Evolutionary conservation across 257 asterid species (phyloP), one percentile per base, ranked within the genome.

Genomic region (Jasminum sambac): DNA sequence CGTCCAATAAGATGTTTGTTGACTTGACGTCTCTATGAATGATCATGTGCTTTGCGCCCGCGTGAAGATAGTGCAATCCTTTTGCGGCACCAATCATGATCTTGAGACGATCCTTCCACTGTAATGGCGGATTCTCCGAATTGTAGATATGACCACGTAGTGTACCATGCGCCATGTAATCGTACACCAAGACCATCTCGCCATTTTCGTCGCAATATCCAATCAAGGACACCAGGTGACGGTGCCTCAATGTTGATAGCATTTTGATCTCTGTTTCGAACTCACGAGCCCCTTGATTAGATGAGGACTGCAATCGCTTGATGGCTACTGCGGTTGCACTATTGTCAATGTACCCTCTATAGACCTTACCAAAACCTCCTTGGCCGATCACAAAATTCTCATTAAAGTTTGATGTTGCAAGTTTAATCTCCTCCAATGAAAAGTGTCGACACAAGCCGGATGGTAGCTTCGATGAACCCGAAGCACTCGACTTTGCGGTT

Each of bases 1-100:
- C 88, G 17, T 89, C 88, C 72, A 89, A 59, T 4, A 89, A 66
- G 52, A 89, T 87, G 72, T 87, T 89, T 11, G 91, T 85, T 6
- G 96, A 85, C 77, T 89, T 87, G 39, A 89, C 86, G 62, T 89
- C 96, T 8, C 96, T 84, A 68, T 87, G 96, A 63, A 89, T 89
- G 46, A 89, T 80, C 36, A 67, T 36, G 59, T 76, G 74, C 14
- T 79, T 80, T 0, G 81, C 71, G n/a, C 90, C 83, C 4, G 84
- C 60, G 78, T 89, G 96, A 19, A 89, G 96, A 64, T 87, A 89
- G 16, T 78, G 72, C 43, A 90, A 42, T 8, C 92, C 96, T 40
- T 72, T 84, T 5, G 95, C 95, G 0, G 96, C 89, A 25, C 92
- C 96, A 17, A 80, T 34, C 73, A 88, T 82, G 67, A 88, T 83